Evolutionary conservation across 2,329 filamentous ascomycete genomes (phyloP).

Genomic region (Albophoma yamanashiensis): DNA sequence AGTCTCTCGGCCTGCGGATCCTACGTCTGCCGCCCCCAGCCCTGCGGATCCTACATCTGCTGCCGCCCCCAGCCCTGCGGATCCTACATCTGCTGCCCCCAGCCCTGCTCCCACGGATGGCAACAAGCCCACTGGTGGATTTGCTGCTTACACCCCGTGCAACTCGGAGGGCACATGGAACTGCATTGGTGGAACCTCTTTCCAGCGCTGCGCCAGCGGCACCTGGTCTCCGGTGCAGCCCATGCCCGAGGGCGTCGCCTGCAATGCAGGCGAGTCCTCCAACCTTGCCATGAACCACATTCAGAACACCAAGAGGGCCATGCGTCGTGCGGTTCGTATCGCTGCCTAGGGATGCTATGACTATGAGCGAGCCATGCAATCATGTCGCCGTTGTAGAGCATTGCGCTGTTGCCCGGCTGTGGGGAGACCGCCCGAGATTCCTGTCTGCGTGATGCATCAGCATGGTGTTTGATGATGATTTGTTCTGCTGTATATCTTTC

Average conservation of each 20-base stretch:
- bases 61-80: conserved; percentile 8
- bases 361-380: too few species aligned
- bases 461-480: neutral
- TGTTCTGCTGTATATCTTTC: neutral
- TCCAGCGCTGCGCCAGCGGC: conserved; percentile 45
- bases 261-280: conserved; percentile 27
- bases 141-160: conserved; percentile 34
- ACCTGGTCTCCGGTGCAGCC: conserved; percentile 32
- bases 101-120: conserved; percentile 6
- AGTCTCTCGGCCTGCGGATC: conserved; percentile 5
- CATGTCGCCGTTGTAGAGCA: neutral
- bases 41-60: conserved; percentile 7
- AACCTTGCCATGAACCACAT: conserved; percentile 17
- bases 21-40: conserved; percentile 8
- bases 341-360: neutral
- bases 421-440: neutral
- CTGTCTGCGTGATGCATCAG: neutral
- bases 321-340: conserved; percentile 18
- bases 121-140: conserved; percentile 15
- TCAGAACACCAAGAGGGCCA: conserved; percentile 7
- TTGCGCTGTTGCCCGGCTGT: neutral
- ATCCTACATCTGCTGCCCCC: conserved; percentile 8
- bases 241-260: conserved; percentile 35
- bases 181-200: conserved; percentile 38
- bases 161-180: conserved; percentile 39